phyloP scores from a whole-genome alignment of 495 filamentous ascomycete species.

The Pyrenopolyporus hunteri region DNA sequence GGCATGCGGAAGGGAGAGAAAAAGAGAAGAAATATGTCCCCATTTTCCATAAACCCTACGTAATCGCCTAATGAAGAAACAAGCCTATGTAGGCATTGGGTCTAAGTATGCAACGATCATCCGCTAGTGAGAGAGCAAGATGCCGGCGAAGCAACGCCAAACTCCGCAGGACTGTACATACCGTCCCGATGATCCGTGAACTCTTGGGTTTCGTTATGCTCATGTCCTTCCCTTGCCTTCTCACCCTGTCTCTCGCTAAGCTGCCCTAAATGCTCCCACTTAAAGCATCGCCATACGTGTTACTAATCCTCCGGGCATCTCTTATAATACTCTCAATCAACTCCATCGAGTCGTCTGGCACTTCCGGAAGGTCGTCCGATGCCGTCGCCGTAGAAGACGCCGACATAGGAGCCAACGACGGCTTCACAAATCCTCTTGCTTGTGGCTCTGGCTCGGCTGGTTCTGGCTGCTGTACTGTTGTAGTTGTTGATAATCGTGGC shows the following conservation, averaged over 20 bases:
- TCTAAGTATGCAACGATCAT: conserved; percentile 16
- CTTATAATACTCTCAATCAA: conserved; percentile 59
- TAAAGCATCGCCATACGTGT: conserved; percentile 11
- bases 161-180: conserved; percentile 17
- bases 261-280: background rate
- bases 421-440: background rate
- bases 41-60: conserved; percentile 4
- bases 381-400: background rate
- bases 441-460: background rate
- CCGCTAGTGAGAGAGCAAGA: background rate
- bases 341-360: conserved; percentile 52
- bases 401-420: conserved; percentile 12
- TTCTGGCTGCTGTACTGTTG: conserved; percentile 3
- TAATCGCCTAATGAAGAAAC: conserved; percentile 6
- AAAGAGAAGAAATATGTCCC: too few species aligned
- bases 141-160: conserved; percentile 25
- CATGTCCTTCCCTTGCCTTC: conserved; percentile 3
- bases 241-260: background rate
- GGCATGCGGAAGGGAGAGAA: background rate
- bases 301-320: conserved; percentile 38
- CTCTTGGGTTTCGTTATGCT: conserved; percentile 22
- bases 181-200: background rate
- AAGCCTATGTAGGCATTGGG: conserved; percentile 28
- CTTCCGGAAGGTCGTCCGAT: conserved; percentile 44
- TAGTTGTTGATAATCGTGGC: conserved; percentile 12